Conservation (phyloP, 805 yeast genomes). For the Teunomyces aglyptinius region DNA sequence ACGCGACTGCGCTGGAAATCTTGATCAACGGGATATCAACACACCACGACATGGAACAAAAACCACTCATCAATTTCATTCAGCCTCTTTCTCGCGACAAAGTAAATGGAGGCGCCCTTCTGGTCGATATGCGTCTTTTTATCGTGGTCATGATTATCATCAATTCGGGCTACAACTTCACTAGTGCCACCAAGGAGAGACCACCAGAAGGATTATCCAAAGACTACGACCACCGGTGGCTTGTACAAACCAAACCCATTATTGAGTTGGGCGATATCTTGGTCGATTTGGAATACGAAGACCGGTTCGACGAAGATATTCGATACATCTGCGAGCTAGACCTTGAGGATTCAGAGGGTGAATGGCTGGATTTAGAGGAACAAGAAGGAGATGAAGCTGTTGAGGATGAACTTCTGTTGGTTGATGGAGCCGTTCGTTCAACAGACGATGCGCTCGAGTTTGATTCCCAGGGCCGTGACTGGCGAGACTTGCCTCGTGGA, state of each 20-base stretch:
- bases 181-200: slow-evolving; percentile 7
- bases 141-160: slow-evolving; percentile 49
- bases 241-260: slow-evolving; percentile 18
- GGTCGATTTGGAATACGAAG: slow-evolving; percentile 57
- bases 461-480: slow-evolving; percentile 62
- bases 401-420: slow-evolving; percentile 14
- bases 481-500: slow-evolving; percentile 71
- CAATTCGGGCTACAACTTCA: slow-evolving; percentile 21
- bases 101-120: slow-evolving; percentile 56
- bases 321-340: slow-evolving; percentile 60
- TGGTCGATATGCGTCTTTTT: slow-evolving; percentile 56
- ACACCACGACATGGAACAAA: slow-evolving; percentile 57
- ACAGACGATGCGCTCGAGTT: slow-evolving; percentile 23
- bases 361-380: slow-evolving; percentile 16
- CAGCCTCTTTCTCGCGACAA: slow-evolving; percentile 64
- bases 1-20: not conserved
- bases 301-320: slow-evolving; percentile 67
- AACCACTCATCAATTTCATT: slow-evolving; percentile 57
- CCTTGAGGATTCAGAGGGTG: slow-evolving; percentile 31
- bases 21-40: not conserved
- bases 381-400: not conserved
- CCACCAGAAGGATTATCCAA: slow-evolving; percentile 3
- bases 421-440: slow-evolving; percentile 7
- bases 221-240: slow-evolving; percentile 13
- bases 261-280: slow-evolving; percentile 52